Conservation (phyloP, 176 grass and related monocot genomes). For the Coix lacrymajobi region DNA sequence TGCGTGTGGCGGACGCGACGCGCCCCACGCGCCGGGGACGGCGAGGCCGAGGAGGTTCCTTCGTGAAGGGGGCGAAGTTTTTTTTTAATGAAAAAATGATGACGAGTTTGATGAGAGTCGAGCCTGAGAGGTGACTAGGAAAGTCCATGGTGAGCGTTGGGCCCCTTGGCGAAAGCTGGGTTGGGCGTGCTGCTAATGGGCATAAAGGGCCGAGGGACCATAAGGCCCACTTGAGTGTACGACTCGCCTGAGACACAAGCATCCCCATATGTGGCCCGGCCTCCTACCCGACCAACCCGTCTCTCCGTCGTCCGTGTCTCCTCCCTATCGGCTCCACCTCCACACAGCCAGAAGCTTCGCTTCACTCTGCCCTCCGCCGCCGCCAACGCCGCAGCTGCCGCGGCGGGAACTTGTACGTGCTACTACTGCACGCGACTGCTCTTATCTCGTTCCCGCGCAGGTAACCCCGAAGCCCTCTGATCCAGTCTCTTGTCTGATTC, state of each 20-base stretch:
- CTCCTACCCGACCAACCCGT: not conserved
- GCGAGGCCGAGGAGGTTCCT: slow-evolving; percentile 7
- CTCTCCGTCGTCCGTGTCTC: not conserved
- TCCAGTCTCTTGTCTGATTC: not conserved
- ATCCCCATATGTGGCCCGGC: not conserved
- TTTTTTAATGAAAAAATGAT: not conserved
- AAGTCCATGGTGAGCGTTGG: not conserved
- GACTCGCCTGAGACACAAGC: not conserved
- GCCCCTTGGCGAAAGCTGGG: not conserved
- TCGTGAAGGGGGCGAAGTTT: not conserved
- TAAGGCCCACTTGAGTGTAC: not conserved
- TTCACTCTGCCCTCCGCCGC: not conserved
- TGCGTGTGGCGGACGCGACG: slow-evolving; percentile 36
- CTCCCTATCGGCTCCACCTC: not conserved
- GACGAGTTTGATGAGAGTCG: too few species aligned
- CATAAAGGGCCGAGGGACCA: not conserved
- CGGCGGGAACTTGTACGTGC: not conserved
- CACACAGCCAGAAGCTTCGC: slow-evolving; percentile 12
- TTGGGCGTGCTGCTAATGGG: not conserved
- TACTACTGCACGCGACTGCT: not conserved
- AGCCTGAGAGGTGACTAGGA: not conserved
- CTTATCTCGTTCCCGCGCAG: not conserved
- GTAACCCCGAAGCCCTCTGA: not conserved
- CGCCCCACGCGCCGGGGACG: slow-evolving; percentile 13
- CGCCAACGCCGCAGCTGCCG: not conserved